phyloP scores from a whole-genome alignment of 805 yeast species.

The Jamesozyma hellenica region DNA sequence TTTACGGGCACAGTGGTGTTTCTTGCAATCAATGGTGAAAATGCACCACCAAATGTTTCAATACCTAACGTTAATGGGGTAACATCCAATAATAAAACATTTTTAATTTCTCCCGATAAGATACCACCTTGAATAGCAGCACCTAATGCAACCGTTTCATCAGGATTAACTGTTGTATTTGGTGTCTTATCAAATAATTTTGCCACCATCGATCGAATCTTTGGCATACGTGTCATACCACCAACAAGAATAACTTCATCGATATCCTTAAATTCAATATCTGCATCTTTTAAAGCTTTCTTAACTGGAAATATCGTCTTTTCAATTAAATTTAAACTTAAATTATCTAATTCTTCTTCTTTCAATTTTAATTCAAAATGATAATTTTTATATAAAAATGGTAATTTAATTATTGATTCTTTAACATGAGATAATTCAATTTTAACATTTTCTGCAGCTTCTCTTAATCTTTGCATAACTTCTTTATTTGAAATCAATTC shows the following conservation, averaged over 20 bases:
- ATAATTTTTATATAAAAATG: constrained; percentile 53
- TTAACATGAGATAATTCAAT: constrained; percentile 62
- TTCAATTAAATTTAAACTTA: constrained; percentile 57
- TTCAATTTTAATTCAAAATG: constrained; percentile 51
- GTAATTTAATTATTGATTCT: constrained; percentile 54
- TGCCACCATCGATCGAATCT: constrained; percentile 53
- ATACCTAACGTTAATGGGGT: constrained; percentile 77
- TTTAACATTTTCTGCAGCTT: constrained; percentile 69
- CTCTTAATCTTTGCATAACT: constrained; percentile 67
- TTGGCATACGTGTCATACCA: constrained; percentile 89
- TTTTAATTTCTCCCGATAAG: constrained; percentile 70
- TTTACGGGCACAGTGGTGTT: constrained; percentile 71
- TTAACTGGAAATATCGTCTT: constrained; percentile 65
- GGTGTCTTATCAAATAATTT: constrained; percentile 53
- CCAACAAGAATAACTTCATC: constrained; percentile 75
- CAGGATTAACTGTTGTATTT: constrained; percentile 72
- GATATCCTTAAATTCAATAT: constrained; percentile 50
- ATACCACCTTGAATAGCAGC: constrained; percentile 89
- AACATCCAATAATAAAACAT: constrained; percentile 69
- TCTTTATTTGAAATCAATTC: constrained; percentile 36
- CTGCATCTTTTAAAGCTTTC: constrained; percentile 67
- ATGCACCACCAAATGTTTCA: constrained; percentile 77
- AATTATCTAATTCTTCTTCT: constrained; percentile 56
- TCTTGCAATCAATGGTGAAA: constrained; percentile 68
- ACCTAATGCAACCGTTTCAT: constrained; percentile 85